Evolutionary conservation across 768 basidiomycete genomes (phyloP), one percentile per base, ranked within the genome.

Genomic region (Leucogyrophana mollusca): DNA sequence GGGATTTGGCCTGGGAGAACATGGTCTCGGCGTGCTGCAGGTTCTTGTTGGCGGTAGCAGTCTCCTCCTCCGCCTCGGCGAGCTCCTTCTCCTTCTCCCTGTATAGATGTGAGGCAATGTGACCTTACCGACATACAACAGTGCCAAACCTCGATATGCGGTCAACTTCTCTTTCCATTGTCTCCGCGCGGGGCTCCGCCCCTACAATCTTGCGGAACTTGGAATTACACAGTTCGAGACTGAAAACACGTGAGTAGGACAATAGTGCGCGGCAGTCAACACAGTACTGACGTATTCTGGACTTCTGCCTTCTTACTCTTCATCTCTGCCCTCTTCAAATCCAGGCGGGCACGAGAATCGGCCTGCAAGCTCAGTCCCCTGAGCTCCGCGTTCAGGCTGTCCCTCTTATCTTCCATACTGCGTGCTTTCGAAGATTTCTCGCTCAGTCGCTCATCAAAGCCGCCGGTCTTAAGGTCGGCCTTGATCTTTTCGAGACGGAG

Each of bases 271-370:
- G 17, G 56, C 18, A 51, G 42, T 47, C 9, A 49, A n/a, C 30
- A 21, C 13, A 47, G 34, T n/a, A 71, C 85, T 47, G 49, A 93
- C 90, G 75, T 82, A 43, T 76, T 82, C 51, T 78, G 71, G 11
- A 93, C 73, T 33, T 93, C 89, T 13, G 69, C 70, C 36, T 71
- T 69, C 67, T 88, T 90, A 45, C 67, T 74, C 60, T 74, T 79
- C 35, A 83, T 61, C 52, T 94, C 90, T 1, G 70, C 71, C 49
- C 83, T 73, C 58, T 90, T 88, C 51, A 95, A 58, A 33, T 86
- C 81, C 43, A 97, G 62, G 55, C 80, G 85, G 2, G 94, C 91
- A 35, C 95, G 73, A 1, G 80, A 72, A 44, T 94, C 88, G 0
- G 90, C 85, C 60, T 97, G 93, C 36, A 80, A 56, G 54, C 82